Evolutionary conservation across 2,329 filamentous ascomycete species (phyloP).

Genomic region (Monosporascus cannonballus): DNA sequence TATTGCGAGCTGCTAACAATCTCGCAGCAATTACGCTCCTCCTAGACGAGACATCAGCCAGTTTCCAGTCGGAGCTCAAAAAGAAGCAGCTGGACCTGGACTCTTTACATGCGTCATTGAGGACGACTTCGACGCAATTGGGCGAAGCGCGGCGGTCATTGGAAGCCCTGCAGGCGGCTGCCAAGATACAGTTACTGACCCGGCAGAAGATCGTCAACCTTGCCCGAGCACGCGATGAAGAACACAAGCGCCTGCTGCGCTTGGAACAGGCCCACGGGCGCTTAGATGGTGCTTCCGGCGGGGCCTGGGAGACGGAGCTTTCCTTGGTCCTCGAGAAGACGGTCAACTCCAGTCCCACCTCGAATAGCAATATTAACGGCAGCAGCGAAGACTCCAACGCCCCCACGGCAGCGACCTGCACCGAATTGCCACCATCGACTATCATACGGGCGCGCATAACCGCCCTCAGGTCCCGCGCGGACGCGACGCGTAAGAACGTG

Average conservation of each 20-base stretch:
- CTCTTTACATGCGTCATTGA: constrained; percentile 71
- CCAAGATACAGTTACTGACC: constrained; percentile 59
- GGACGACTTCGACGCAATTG: constrained; percentile 72
- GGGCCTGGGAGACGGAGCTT: constrained; percentile 50
- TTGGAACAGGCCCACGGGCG: constrained; percentile 38
- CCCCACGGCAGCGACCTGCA: constrained; percentile 30
- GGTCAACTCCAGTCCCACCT: not conserved
- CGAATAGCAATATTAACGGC: constrained; percentile 22
- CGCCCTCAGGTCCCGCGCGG: constrained; percentile 65
- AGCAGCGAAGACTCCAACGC: constrained; percentile 17
- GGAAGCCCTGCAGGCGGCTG: constrained; percentile 61
- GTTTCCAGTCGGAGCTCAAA: constrained; percentile 75
- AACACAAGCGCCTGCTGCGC: constrained; percentile 49
- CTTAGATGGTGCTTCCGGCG: constrained; percentile 33
- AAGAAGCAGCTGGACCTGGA: constrained; percentile 81
- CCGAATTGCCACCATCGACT: constrained; percentile 50
- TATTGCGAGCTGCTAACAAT: constrained; percentile 23
- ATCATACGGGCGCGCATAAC: constrained; percentile 62
- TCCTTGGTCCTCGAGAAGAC: constrained; percentile 35
- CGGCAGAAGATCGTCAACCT: constrained; percentile 74
- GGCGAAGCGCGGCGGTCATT: constrained; percentile 70
- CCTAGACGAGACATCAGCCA: constrained; percentile 68
- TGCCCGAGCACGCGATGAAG: constrained; percentile 63
- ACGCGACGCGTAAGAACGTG: constrained; percentile 60
- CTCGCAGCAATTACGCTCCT: constrained; percentile 71